phyloP scores from a whole-genome alignment of 1,284 basidiomycete species.

The Grifola frondosa region DNA sequence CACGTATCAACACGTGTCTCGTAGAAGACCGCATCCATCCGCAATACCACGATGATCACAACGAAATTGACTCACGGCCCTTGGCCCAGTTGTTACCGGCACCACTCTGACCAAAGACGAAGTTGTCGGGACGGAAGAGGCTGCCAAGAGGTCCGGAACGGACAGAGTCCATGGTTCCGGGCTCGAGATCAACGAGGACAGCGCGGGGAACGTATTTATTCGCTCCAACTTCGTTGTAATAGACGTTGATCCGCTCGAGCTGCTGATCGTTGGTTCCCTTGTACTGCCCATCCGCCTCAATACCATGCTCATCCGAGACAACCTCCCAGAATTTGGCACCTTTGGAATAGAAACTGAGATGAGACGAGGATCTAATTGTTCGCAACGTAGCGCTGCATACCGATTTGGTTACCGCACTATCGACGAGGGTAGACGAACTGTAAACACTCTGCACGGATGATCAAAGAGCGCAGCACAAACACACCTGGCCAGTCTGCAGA shows the following conservation, averaged over 20 bases:
- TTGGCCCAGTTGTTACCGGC: conserved; percentile 98
- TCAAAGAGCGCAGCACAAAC: no score
- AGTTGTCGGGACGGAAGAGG: conserved; percentile 96
- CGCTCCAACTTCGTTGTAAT: conserved; percentile 89
- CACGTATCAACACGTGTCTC: no score
- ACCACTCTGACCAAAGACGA: conserved; percentile 87
- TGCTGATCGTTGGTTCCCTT: conserved; percentile 93
- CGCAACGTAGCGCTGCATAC: conserved; percentile 46
- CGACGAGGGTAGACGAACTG: conserved; percentile 21
- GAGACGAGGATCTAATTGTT: conserved; percentile 15
- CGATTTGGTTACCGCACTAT: conserved; percentile 97
- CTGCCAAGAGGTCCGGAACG: conserved; percentile 81
- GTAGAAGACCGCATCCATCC: neutral
- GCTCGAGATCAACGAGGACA: conserved; percentile 92
- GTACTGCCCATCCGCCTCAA: conserved; percentile 90
- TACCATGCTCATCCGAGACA: conserved; percentile 96
- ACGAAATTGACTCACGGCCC: conserved; percentile 69
- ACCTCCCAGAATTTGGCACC: conserved; percentile 99
- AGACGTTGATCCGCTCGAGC: conserved; percentile 96
- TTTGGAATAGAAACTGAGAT: conserved; percentile 30
- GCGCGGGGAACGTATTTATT: conserved; percentile 98
- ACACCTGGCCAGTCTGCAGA: conserved; percentile 92
- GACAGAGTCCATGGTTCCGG: conserved; percentile 96
- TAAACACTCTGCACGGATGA: conserved; percentile 18
- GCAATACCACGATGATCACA: conserved; percentile 3